Percentiles rank a stretch among this genome's conserved stretches.
Evolutionary conservation across 2,329 filamentous ascomycete genomes (phyloP).

Genomic region (Chaetothyriales sp.): DNA sequence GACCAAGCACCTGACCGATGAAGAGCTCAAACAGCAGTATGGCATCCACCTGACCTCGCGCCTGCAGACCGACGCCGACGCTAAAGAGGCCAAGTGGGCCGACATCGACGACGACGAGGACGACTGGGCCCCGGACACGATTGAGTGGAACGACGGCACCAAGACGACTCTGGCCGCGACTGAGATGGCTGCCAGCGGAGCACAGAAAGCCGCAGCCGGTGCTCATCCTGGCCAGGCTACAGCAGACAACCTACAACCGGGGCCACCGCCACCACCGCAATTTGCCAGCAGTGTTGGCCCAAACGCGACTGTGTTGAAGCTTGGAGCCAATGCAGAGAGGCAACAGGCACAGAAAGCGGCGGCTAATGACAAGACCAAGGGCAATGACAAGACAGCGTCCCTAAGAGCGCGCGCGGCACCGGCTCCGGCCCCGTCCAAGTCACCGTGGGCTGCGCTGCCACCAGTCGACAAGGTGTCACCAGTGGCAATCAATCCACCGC

Average conservation of each 20-base stretch:
- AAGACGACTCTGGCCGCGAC: slow-evolving; percentile 44
- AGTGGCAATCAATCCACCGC: slow-evolving; percentile 42
- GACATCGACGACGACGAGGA: slow-evolving; percentile 57
- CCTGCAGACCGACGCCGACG: slow-evolving; percentile 45
- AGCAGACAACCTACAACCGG: neutral
- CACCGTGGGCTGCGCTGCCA: slow-evolving; percentile 78
- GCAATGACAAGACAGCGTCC: slow-evolving; percentile 36
- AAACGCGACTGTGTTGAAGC: slow-evolving; percentile 34
- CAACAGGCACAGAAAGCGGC: slow-evolving; percentile 29
- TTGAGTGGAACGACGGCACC: slow-evolving; percentile 55
- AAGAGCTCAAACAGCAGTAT: slow-evolving; percentile 54
- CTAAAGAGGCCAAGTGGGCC: slow-evolving; percentile 52
- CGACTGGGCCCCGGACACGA: slow-evolving; percentile 48
- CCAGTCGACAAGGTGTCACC: slow-evolving; percentile 71
- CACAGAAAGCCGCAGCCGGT: slow-evolving; percentile 15
- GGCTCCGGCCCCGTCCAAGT: slow-evolving; percentile 57
- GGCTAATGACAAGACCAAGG: slow-evolving; percentile 20
- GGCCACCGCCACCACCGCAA: slow-evolving; percentile 20
- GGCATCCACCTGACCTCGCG: slow-evolving; percentile 53
- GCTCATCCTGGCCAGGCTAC: slow-evolving; percentile 17
- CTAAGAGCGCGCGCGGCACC: slow-evolving; percentile 21
- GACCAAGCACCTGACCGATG: slow-evolving; percentile 51
- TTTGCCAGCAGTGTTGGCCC: slow-evolving; percentile 32
- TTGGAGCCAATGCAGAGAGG: slow-evolving; percentile 32
- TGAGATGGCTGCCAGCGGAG: slow-evolving; percentile 14